Evolutionary conservation across 345 rosid species (phyloP).

Genomic region (Syzygium grande): DNA sequence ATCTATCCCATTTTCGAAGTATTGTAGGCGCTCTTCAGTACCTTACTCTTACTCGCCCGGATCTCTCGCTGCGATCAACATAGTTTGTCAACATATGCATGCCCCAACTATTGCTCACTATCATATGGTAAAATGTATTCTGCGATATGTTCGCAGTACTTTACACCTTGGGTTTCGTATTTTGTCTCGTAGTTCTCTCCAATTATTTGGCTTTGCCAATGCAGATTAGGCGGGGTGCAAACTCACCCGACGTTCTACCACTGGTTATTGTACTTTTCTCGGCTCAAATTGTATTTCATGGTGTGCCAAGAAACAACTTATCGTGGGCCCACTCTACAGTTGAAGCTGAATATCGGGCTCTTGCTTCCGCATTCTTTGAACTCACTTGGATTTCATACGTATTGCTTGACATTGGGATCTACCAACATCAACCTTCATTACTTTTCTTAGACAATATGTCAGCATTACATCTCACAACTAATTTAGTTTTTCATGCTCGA

Average conservation of each 20-base stretch:
- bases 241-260: background rate
- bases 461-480: too few species aligned
- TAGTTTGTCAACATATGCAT: background rate
- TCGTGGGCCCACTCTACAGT: too few species aligned
- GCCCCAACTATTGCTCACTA: background rate
- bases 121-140: background rate
- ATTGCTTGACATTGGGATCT: too few species aligned
- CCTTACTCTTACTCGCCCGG: background rate
- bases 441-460: too few species aligned
- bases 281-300: too few species aligned
- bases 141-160: rapidly evolving
- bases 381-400: too few species aligned
- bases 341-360: too few species aligned
- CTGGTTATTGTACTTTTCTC: too few species aligned
- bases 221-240: background rate
- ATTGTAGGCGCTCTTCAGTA: background rate
- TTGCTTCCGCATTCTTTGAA: too few species aligned
- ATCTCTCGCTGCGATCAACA: background rate
- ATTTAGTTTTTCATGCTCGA: too few species aligned
- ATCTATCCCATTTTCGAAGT: background rate
- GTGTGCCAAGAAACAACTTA: too few species aligned
- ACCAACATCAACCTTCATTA: too few species aligned
- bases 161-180: background rate
- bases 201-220: background rate
- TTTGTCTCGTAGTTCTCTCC: background rate